phyloP scores from a whole-genome alignment of 805 yeast species.

The Lachancea nothofagi region DNA sequence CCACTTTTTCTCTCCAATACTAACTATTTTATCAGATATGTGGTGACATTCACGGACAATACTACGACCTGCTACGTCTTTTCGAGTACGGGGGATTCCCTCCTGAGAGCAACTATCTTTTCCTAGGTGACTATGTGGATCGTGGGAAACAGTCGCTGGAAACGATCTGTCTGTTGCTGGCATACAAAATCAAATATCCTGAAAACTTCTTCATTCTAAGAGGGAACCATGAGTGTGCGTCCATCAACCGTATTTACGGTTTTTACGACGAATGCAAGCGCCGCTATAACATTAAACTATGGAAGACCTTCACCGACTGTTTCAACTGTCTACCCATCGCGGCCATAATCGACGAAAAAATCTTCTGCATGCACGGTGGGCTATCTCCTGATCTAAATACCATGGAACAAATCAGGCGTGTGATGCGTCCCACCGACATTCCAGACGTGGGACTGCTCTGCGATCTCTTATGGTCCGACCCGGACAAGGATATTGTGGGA shows the following conservation, averaged over 20 bases:
- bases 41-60: constrained; percentile 99
- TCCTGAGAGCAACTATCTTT: constrained; percentile 94
- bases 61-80: constrained; percentile 88
- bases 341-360: constrained; percentile 95
- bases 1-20: no score
- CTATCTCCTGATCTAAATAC: constrained; percentile 93
- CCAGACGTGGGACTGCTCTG: constrained; percentile 96
- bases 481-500: constrained; percentile 96
- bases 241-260: constrained; percentile 95
- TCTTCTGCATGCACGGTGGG: constrained; percentile 99
- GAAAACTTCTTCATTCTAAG: constrained; percentile 94
- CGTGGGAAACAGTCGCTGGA: constrained; percentile 97
- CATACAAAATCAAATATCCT: constrained; percentile 96
- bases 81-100: constrained; percentile 99
- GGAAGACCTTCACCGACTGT: constrained; percentile 99
- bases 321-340: constrained; percentile 98
- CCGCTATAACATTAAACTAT: constrained; percentile 94
- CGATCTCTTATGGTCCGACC: constrained; percentile 97
- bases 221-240: constrained; percentile 98
- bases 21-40: constrained; percentile 46
- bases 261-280: constrained; percentile 98
- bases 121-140: constrained; percentile 96
- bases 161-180: constrained; percentile 88
- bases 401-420: constrained; percentile 98
- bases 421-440: constrained; percentile 98